Percentiles rank a stretch among this genome's conserved stretches.
Conservation (phyloP, 352 stramenopile species). For the Achlya hypogyna region DNA sequence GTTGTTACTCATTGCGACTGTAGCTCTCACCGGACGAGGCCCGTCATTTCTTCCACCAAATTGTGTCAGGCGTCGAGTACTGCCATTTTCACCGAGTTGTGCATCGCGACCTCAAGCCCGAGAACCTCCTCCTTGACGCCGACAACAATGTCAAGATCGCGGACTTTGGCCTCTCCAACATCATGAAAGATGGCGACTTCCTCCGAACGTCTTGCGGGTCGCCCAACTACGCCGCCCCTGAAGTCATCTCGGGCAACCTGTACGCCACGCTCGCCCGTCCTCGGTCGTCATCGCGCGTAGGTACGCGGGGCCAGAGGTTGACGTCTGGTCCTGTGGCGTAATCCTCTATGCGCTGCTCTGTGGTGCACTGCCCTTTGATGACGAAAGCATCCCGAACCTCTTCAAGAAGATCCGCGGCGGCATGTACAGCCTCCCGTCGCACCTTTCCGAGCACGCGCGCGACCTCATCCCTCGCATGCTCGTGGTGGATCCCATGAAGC, state of each 20-base stretch:
- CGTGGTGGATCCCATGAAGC: conserved; percentile 98
- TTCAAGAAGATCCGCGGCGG: conserved; percentile 99
- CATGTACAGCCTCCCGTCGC: conserved; percentile 96
- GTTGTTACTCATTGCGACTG: conserved; percentile 7
- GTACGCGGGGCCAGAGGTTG: conserved; percentile 93
- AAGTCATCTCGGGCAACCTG: conserved; percentile 97
- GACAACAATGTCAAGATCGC: conserved; percentile 99
- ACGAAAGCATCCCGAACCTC: conserved; percentile 97
- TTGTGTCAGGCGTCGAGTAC: conserved; percentile 98
- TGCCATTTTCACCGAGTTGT: conserved; percentile 99
- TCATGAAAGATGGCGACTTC: conserved; percentile 98
- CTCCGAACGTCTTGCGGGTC: conserved; percentile 95
- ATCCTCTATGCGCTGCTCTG: conserved; percentile 99
- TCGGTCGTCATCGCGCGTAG: neutral
- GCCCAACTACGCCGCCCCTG: conserved; percentile 99
- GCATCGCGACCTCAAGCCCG: conserved; percentile 97
- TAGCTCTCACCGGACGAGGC: conserved; percentile 95
- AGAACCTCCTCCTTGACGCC: conserved; percentile 96
- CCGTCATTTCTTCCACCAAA: conserved; percentile 98
- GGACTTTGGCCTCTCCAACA: conserved; percentile 99
- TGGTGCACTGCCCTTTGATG: conserved; percentile 97
- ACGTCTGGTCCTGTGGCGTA: conserved; percentile 99
- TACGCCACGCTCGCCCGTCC: conserved; percentile 41
- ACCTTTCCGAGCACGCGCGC: conserved; percentile 92
- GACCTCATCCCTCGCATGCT: conserved; percentile 98